A percentile compares a stretch with the other conserved stretches of the same genome.
Conservation (phyloP, 495 filamentous ascomycete genomes). For the Aspergillus heteromorphus region DNA sequence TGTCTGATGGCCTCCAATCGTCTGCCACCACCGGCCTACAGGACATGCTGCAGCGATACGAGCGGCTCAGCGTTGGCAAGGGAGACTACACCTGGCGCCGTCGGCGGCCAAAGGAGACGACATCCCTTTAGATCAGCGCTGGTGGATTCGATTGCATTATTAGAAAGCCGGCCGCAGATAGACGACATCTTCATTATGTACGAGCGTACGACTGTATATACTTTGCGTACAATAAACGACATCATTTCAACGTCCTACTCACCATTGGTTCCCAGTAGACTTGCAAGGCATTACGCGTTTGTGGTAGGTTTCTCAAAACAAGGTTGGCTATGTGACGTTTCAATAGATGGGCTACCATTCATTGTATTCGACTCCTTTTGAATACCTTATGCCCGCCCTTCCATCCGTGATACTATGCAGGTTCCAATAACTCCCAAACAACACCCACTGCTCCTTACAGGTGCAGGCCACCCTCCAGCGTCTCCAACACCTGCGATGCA, state of each 20-base stretch:
- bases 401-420: neutral
- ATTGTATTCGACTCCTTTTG: neutral
- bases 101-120: neutral
- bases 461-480: neutral
- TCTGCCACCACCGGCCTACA: slow-evolving; percentile 2
- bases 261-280: too few relatives aligned
- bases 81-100: slow-evolving; percentile 3
- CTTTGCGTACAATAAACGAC: neutral
- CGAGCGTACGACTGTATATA: neutral
- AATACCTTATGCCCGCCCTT: neutral
- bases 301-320: too few relatives aligned
- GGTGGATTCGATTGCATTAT: too few relatives aligned
- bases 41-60: slow-evolving; percentile 21
- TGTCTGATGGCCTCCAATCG: neutral
- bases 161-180: neutral
- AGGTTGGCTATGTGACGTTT: too few relatives aligned
- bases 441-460: neutral
- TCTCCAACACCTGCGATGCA: neutral
- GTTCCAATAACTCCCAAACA: neutral
- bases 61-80: slow-evolving; percentile 18
- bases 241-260: neutral
- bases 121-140: neutral
- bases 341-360: too few relatives aligned
- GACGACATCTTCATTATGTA: too few relatives aligned
- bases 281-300: too few relatives aligned